Evolutionary conservation across 305 asterid genomes (phyloP), one percentile per base, ranked within the genome.

Genomic region (Coffea humblotiana): DNA sequence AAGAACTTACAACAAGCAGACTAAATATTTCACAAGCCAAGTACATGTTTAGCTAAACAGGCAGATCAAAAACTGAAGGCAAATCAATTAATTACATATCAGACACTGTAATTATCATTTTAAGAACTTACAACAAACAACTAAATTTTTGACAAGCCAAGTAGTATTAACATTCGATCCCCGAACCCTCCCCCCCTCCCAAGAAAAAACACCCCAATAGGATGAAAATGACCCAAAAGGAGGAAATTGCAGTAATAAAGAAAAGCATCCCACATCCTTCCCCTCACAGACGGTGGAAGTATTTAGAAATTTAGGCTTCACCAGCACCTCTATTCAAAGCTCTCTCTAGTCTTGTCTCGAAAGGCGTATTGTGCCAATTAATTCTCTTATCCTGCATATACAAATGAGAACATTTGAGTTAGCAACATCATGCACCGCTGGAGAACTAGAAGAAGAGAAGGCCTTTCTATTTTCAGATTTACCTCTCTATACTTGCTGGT

Each of bases 401-500:
- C 72, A 78, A 8, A 11, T 67, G n/a, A 63, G 58, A 45, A 76
- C 11, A 37, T 18, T 77, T 84, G 37, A 75, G 78, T 35, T 72
- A 80, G 65, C 70, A 63, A 52, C 25, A 56, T 16, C 37, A 43
- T 37, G 6, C 48, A 60, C 58, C 51, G 72, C 23, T 65, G 25
- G 32, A 52, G 70, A 51, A 45, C 35, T 60, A 32, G 37, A 7
- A 66, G 23, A 63, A 76, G 4, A 3, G 69, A 63, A 25, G 10
- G 19, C 14, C 29, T 40, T 45, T 60, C n/a, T 21, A 40, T 13
- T 49, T 84, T 51, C 76, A 78, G 14, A 74, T 47, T 63, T 87
- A 92, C 98, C 97, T 95, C 98, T 84, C 94, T 91, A 85, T 96
- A 90, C 87, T 92, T 95, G 92, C 97, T 95, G 81, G 91, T 91